A percentile compares a stretch with the other conserved stretches of the same genome.
Conservation (phyloP, 169 alveolate genomes). For the Babesia divergens region DNA sequence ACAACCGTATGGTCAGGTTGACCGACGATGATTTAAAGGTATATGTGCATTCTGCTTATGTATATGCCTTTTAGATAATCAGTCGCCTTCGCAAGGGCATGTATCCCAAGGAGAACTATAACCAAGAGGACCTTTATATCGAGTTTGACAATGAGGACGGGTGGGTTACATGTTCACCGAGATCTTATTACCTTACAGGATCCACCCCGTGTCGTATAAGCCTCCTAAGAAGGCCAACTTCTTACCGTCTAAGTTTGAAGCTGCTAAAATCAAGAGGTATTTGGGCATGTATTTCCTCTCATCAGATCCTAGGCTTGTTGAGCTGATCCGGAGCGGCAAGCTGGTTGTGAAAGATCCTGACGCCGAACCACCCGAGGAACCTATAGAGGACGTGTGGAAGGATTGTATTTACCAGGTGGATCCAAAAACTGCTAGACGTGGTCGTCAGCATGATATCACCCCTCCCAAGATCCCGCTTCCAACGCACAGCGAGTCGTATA, state of each 20-base stretch:
- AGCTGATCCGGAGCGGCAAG: constrained; percentile 68
- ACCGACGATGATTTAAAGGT: constrained; percentile 63
- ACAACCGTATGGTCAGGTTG: constrained; percentile 49
- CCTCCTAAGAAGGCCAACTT: constrained; percentile 85
- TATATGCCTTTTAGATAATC: constrained; percentile 20
- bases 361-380: constrained; percentile 41
- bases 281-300: background rate
- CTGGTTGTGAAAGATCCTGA: constrained; percentile 23
- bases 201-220: constrained; percentile 78
- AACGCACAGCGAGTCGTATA: constrained; percentile 60
- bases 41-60: too few relatives aligned
- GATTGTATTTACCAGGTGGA: constrained; percentile 70
- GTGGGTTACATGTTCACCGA: background rate
- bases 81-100: constrained; percentile 61
- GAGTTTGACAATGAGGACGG: constrained; percentile 61
- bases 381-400: constrained; percentile 81
- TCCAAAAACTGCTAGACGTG: constrained; percentile 57
- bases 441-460: constrained; percentile 38
- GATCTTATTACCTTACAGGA: constrained; percentile 20
- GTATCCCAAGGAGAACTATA: constrained; percentile 61
- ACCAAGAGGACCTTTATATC: constrained; percentile 48
- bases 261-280: constrained; percentile 77
- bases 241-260: constrained; percentile 87
- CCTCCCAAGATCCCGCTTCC: constrained; percentile 62
- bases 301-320: constrained; percentile 59